Evolutionary conservation across 176 grass and related monocot species (phyloP), one percentile per base, ranked within the genome.

Genomic region (Secale cereale): DNA sequence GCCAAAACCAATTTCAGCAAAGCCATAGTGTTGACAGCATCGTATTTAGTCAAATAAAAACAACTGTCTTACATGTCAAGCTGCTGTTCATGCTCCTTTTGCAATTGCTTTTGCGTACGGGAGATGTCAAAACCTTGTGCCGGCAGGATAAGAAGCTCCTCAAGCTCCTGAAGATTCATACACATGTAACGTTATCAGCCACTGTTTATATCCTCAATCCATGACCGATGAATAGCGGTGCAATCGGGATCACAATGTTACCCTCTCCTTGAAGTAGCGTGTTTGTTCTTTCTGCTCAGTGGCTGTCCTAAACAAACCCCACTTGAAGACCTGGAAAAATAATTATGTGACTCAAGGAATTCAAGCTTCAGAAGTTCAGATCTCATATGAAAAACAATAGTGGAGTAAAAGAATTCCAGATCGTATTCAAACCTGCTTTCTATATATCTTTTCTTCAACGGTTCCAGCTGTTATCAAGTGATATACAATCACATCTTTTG

Each of bases 381-480:
- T 29, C 35, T 33, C 28, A 57, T 28, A 71, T 39, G 35, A 71
- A 71, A 37, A 54, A 54, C 12, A 64, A 64, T 29, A 29, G 13
- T 29, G 11, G 26, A 6, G 5, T 64, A 29, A 29, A 64, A 27
- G 4, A 64, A 64, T 29, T 11, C 4, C 26, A 37, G 14, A 27
- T 39, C 15, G 7, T 39, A 59, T 35, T 61, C 6, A 37, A 23
- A 59, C 57, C 57, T 62, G 76, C 59, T 45, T 85, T 84, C 88
- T 94, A 85, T 91, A 97, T 72, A 94, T 97, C 65, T 94, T 91
- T 81, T 97, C 95, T 87, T 97, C 95, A 76, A 97, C 89, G 13
- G 95, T 97, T 70, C 85, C 90, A 77, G 88, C 92, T 27, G 92
- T 97, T 90, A 97, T 97, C 81, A 97, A 52, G 32, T 90, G 82